Base-by-base conservation (phyloP, 1,284 basidiomycete species). In the Ustilago loliicola region DNA sequence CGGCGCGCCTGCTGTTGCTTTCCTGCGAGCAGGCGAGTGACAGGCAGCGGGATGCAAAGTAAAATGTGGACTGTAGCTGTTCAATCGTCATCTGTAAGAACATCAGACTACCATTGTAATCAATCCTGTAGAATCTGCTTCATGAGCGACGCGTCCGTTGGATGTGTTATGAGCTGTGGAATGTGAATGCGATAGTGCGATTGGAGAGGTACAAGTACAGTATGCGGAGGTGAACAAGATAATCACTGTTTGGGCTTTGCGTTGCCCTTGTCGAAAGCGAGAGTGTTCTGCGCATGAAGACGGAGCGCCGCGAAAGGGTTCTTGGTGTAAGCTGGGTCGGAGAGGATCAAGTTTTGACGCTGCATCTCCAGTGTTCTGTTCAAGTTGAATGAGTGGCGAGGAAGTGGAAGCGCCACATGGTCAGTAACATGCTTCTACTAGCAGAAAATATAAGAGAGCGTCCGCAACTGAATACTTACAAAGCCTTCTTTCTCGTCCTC, bases 241-340 rank as follows among this genome's bases (percentile, higher is more conserved):
- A 52, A 52, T 69, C 50, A 76, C 29, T 42, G 58, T 23, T 51
- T 68, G 23, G 55, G 42, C 23, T 55, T 71, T 17, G 62, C 29
- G 27, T 47, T 48, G 34, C 66, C 62, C 34, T 70, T 70, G 54
- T 73, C 67, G 55, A 80, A 78, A 21, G 76, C 73, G 45, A 84
- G 75, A 7, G 82, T 79, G 45, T 85, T 82, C 29, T 82, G 80
- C 9, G 80, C 81, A 45, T 85, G 83, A 1, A 78, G 71, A 19
- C 83, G 77, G 2, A 85, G 79, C 13, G 83, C 83, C 8, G 79
- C 82, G 47, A 85, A 85, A 9, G 83, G 83, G 45, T 76, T 77
- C 34, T 65, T 66, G 38, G 72, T 66, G 61, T 78, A 81, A 15
- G 80, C 72, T 29, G 80, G 69, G 50, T 85, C 81, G 3, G 77